These are phyloP conservation scores for Zoysia matrella DNA, from an alignment of 202 grass and related monocot species.

Conservation along the genomic window DNA sequence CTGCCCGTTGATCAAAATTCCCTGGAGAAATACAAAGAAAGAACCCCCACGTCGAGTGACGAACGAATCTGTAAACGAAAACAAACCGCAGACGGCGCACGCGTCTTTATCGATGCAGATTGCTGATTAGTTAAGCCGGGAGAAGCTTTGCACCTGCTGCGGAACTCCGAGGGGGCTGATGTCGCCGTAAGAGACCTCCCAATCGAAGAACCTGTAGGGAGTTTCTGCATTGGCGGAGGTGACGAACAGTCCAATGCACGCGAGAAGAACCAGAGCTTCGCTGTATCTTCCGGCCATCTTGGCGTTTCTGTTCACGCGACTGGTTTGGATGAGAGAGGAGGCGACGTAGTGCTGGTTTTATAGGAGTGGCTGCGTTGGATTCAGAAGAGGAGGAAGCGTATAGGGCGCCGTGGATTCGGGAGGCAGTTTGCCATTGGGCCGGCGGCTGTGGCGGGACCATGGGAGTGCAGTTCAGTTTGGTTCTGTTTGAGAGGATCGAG, in stretches of 20 bases:
- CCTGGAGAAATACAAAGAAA: slow-evolving; percentile 19
- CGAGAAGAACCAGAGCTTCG: neutral
- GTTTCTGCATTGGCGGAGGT: slow-evolving; percentile 33
- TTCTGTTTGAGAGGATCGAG: too few species aligned
- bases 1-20: slow-evolving; percentile 4
- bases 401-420: too few species aligned
- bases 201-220: slow-evolving; percentile 67
- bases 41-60: neutral
- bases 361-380: too few species aligned
- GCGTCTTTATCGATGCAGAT: too few species aligned
- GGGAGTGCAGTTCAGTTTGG: too few species aligned
- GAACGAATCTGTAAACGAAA: neutral
- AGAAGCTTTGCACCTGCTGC: slow-evolving; percentile 50
- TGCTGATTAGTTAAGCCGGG: neutral
- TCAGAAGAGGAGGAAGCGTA: too few species aligned
- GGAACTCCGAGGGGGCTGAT: neutral
- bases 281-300: slow-evolving; percentile 11
- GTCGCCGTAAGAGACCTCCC: slow-evolving; percentile 57
- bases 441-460: too few species aligned
- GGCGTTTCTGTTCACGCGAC: neutral
- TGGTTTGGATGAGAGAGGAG: too few species aligned
- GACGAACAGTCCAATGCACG: slow-evolving; percentile 24
- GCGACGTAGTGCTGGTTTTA: too few species aligned
- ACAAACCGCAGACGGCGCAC: neutral
- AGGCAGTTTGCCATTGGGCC: too few species aligned